Conservation (phyloP, 2,329 filamentous ascomycete species). For the Tolypocladium ophioglossoides region DNA sequence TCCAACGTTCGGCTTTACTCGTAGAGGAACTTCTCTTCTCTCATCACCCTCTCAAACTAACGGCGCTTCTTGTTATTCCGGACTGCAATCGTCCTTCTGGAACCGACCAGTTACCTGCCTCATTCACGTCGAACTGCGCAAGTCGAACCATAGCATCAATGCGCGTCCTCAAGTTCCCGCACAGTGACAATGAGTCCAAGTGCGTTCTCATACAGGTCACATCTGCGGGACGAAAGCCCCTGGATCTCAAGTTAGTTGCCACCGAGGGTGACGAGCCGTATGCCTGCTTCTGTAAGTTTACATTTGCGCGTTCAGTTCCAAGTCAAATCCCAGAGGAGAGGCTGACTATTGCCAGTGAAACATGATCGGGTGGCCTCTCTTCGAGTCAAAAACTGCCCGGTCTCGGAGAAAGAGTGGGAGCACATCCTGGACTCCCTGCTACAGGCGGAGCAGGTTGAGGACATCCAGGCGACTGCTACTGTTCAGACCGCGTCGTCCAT, state of each 20-base stretch:
- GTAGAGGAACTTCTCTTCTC: neutral
- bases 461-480: conserved; percentile 50
- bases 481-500: conserved; percentile 42
- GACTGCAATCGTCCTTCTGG: neutral
- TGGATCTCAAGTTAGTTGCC: conserved; percentile 57
- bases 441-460: conserved; percentile 36
- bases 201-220: conserved; percentile 53
- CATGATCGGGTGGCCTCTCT: conserved; percentile 44
- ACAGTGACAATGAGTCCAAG: conserved; percentile 38
- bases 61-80: neutral
- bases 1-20: neutral
- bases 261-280: conserved; percentile 58
- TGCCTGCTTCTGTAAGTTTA: conserved; percentile 40
- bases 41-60: no score
- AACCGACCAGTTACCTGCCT: neutral
- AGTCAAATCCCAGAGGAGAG: no score
- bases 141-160: conserved; percentile 10
- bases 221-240: conserved; percentile 34
- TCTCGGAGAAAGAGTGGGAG: conserved; percentile 56
- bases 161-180: conserved; percentile 46
- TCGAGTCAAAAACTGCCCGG: conserved; percentile 41
- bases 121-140: neutral
- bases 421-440: conserved; percentile 47
- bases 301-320: no score
- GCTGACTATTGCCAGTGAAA: conserved; percentile 32